Conservation (phyloP, 2,329 filamentous ascomycete genomes). For the Pleurostoma richardsiae region DNA sequence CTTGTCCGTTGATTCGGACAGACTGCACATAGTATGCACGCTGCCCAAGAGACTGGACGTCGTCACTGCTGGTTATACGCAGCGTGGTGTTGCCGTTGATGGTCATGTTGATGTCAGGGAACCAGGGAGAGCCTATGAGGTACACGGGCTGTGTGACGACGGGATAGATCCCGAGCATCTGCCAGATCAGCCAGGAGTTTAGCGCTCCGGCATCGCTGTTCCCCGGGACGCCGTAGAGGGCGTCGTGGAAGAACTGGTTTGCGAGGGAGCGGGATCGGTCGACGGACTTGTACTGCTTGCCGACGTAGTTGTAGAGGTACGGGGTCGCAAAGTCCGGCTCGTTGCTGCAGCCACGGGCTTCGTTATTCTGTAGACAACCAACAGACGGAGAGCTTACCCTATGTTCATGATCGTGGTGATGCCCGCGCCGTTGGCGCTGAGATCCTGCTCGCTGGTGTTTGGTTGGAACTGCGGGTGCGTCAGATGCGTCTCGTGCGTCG, state of each 20-base stretch:
- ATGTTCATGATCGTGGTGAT: conserved; percentile 17
- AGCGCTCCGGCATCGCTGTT: conserved; percentile 70
- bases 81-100: conserved; percentile 39
- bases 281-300: conserved; percentile 52
- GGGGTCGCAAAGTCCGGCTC: conserved; percentile 56
- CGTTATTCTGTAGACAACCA: conserved; percentile 39
- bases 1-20: conserved; percentile 44
- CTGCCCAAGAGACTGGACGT: conserved; percentile 19
- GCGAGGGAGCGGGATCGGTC: conserved; percentile 59
- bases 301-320: conserved; percentile 66
- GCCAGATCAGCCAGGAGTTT: conserved; percentile 60
- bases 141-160: conserved; percentile 66
- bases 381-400: conserved; percentile 5
- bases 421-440: conserved; percentile 11
- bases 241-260: conserved; percentile 56
- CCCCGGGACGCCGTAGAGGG: conserved; percentile 56
- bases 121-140: conserved; percentile 66
- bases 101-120: conserved; percentile 53
- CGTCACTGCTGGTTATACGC: conserved; percentile 37
- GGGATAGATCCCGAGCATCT: conserved; percentile 68
- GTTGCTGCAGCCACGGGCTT: conserved; percentile 54
- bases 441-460: conserved; percentile 13
- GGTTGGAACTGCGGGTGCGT: conserved; percentile 9
- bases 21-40: conserved; percentile 46
- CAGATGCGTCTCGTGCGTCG: no score